Base-by-base conservation (phyloP, 345 rosid genomes). In the Ceriops decandra region DNA sequence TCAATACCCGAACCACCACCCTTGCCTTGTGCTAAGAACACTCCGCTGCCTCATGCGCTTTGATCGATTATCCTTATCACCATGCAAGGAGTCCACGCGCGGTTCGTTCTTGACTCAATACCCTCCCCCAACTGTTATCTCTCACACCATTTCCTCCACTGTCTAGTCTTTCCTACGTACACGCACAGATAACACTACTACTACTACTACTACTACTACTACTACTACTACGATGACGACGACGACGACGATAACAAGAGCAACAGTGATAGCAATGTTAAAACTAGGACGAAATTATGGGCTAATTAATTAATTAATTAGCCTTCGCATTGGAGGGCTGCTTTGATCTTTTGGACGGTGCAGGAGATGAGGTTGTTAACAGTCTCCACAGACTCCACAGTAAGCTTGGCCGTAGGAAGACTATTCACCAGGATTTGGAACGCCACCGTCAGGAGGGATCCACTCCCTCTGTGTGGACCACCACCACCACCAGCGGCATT, bases 1-100 rank as follows among this genome's bases (percentile, higher is more conserved):
- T 95, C 99, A 92, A 95, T 95, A 86, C 99, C 99, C 99, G 99
- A 95, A 95, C 98, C 99, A 92, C 91, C 92, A 90, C 88, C 89
- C 88, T 84, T 80, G 87, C 89, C 58, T 72, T 60, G 80, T 65
- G 80, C 42, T 78, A 67, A 79, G 74, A 62, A 76, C 69, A 74
- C 60, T 22, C 67, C 21, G 10, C 59, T 58, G 58, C 57, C 27
- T 28, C 35, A n/a, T 20, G 21, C 16, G 20, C 64, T 19, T 74
- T 46, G 46, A 54, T 54, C 49, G 52, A 11, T 19, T 63, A 32
- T 69, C 72, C 78, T 76, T 26, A 77, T 49, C 87, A 73, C 82
- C 82, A 28, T 67, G 84, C 86, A 84, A 81, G 88, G 96, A 84
- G 85, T 85, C 59, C 85, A 59, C 74, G 84, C 86, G 95, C 84